These are phyloP conservation scores for sunflower (Helianthus annuus) DNA, from an alignment of 129 eudicot species.

Conservation along the genomic window HanXRQr2.0-SUNRISE NC_035441.2:48108939-48109438, in stretches of 20 bases:
- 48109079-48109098: neutral
- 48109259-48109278: slow-evolving; percentile 26
- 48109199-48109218: slow-evolving; percentile 57
- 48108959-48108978: slow-evolving; percentile 41
- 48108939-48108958: slow-evolving; percentile 53
- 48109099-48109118: neutral
- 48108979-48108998: slow-evolving; percentile 40
- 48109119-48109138: slow-evolving; percentile 29
- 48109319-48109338: neutral
- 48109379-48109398: slow-evolving; percentile 4
- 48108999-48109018: slow-evolving; percentile 66
- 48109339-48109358: slow-evolving; percentile 2
- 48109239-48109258: slow-evolving; percentile 23
- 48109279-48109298: slow-evolving; percentile 35
- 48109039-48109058: slow-evolving; percentile 30
- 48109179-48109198: slow-evolving; percentile 82
- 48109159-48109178: slow-evolving; percentile 25
- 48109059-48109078: slow-evolving; percentile 41
- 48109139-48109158: slow-evolving; percentile 29
- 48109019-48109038: slow-evolving; percentile 38
- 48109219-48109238: slow-evolving; percentile 29
- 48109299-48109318: slow-evolving; percentile 34
- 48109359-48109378: slow-evolving; percentile 3
- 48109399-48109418: slow-evolving; percentile 16
- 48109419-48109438: slow-evolving; percentile 12